Conservation (phyloP, 2,329 filamentous ascomycete genomes). For the Metarhizium humberi region DNA sequence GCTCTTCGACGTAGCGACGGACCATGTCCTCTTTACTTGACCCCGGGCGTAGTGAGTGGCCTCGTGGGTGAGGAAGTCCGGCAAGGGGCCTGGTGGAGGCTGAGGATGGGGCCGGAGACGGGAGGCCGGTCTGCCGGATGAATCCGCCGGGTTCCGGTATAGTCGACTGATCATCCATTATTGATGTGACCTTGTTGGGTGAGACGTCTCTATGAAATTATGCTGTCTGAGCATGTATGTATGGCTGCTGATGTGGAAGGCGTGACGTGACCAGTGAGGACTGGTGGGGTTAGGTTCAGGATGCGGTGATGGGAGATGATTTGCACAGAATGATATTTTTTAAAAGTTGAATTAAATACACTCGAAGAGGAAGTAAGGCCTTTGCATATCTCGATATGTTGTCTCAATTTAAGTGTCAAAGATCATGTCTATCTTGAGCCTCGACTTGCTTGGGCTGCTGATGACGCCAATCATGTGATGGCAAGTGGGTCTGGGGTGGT, state of each 20-base stretch:
- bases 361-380: no score
- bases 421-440: no score
- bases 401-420: no score
- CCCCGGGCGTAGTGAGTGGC: constrained; percentile 41
- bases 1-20: constrained; percentile 45
- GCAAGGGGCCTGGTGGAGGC: constrained; percentile 29
- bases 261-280: neutral
- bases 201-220: neutral
- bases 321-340: no score
- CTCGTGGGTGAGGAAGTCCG: constrained; percentile 46
- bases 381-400: no score
- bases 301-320: no score
- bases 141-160: constrained; percentile 38
- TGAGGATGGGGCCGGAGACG: constrained; percentile 45
- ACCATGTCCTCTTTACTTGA: constrained; percentile 52
- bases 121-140: constrained; percentile 33
- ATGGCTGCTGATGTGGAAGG: neutral
- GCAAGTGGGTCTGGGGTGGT: neutral
- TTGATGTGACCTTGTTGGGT: neutral
- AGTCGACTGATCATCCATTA: neutral
- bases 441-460: neutral
- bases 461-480: constrained; percentile 5
- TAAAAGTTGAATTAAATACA: no score
- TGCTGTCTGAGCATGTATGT: neutral
- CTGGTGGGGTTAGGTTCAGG: no score